These are phyloP conservation scores for Komagataella kurtzmanii DNA, from an alignment of 805 yeast species.

Conservation along the genomic window DNA sequence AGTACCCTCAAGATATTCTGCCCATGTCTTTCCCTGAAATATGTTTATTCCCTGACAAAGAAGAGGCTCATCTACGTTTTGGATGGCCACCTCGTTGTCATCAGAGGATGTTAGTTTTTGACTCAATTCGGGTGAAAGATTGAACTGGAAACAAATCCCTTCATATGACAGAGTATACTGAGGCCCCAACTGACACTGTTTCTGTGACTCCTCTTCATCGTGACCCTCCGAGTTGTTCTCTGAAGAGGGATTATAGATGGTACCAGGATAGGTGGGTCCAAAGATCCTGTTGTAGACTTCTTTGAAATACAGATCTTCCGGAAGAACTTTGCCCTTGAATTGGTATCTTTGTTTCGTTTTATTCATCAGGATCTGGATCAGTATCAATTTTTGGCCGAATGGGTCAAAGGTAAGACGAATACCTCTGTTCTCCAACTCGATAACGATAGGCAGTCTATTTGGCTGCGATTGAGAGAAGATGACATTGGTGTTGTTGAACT, in stretches of 20 bases:
- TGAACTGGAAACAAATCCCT: slow-evolving; percentile 40
- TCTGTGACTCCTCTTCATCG: neutral
- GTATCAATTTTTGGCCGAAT: slow-evolving; percentile 10
- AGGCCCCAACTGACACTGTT: neutral
- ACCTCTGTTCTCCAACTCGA: slow-evolving; percentile 10
- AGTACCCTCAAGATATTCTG: neutral
- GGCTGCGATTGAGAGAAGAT: slow-evolving; percentile 8
- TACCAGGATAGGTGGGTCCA: slow-evolving; percentile 54
- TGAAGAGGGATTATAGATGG: slow-evolving; percentile 11
- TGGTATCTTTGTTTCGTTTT: neutral
- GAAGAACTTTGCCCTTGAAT: neutral
- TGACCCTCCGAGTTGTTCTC: slow-evolving; percentile 1
- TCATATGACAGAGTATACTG: slow-evolving; percentile 37
- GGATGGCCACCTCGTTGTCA: neutral
- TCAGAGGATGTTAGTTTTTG: slow-evolving; percentile 1
- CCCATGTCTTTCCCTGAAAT: neutral
- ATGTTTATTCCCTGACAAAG: neutral
- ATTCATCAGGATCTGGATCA: slow-evolving; percentile 10
- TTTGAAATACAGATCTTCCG: slow-evolving; percentile 16
- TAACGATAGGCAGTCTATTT: slow-evolving; percentile 6
- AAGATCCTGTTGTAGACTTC: slow-evolving; percentile 39
- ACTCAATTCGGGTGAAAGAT: slow-evolving; percentile 8
- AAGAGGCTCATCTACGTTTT: neutral
- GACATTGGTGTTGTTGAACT: slow-evolving; percentile 10
- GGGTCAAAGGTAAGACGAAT: slow-evolving; percentile 15